Evolutionary conservation across 2,329 filamentous ascomycete genomes (phyloP), one percentile per base, ranked within the genome.

Genomic region (Thelonectria rubi): DNA sequence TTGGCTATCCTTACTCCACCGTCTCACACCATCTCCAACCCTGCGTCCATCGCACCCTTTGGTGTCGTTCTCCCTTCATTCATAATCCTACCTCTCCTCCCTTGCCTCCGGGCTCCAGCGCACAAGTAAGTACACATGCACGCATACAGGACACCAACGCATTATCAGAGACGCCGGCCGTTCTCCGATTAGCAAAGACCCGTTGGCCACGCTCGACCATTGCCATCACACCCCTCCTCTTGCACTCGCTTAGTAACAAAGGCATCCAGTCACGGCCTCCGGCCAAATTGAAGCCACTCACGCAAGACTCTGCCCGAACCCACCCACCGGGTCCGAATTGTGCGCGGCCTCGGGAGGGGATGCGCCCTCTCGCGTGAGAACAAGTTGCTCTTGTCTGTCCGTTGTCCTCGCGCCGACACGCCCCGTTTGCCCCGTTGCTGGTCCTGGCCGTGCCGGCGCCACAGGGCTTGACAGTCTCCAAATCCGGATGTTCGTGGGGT

Each of bases 401-500:
- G 53, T 61, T 53, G 26, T 37, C 30, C 42, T 49, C 42, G 34
- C 57, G 58, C 52, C 32, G 32, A 48, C 30, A 46, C 48, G 49
- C 49, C 48, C 46, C 50, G 49, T 54, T 54, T 34, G 43, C 52
- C 58, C 43, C 51, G 56, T 63, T 63, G 48, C 54, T 62, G 55
- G 47, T 49, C 48, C 56, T 61, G 55, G 49, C 65, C 55, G 56
- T 50, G 60, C 63, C 55, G 60, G 63, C 66, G 63, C 60, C 65
- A 55, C 58, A 66, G 51, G 45, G 32, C 56, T 64, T 50, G 57
- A 43, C 56, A 66, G 42, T 61, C 55, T 53, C 66, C 68, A 63
- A 67, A 70, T 70, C 68, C 68, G 68, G 68, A 60, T 62, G 55
- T 32, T 55, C 48, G 55, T 69, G 65, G 59, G 34, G 62, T 58